Conservation (phyloP, 495 filamentous ascomycete genomes). For the Podospora anserina region DNA sequence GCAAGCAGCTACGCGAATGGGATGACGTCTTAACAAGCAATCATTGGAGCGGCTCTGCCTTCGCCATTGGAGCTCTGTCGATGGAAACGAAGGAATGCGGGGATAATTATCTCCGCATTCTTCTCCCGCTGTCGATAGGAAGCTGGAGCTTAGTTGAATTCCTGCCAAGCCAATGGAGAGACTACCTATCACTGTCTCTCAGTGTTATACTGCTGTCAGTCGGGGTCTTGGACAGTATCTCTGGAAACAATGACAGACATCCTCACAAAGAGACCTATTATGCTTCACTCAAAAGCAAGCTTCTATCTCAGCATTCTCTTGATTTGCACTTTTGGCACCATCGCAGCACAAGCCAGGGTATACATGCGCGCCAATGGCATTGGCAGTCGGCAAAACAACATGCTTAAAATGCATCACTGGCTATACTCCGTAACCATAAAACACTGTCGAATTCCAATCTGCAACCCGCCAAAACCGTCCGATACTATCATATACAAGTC, state of each 20-base stretch:
- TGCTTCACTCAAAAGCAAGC: too few species aligned
- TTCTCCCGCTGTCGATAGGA: not conserved
- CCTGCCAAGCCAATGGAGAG: not conserved
- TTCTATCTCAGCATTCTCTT: not conserved
- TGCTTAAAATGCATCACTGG: constrained; percentile 9
- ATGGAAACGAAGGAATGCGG: not conserved
- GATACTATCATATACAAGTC: constrained; percentile 24
- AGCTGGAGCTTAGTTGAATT: not conserved
- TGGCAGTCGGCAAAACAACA: constrained; percentile 17
- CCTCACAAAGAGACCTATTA: too few species aligned
- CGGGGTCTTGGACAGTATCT: too few species aligned
- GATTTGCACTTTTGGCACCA: not conserved
- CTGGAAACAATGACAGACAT: too few species aligned
- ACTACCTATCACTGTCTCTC: not conserved
- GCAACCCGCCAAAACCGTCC: constrained; percentile 17
- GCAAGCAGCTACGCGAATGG: not conserved
- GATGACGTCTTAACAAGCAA: constrained; percentile 3
- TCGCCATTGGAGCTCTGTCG: constrained; percentile 3
- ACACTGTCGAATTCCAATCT: constrained; percentile 29
- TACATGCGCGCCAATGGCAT: constrained; percentile 5
- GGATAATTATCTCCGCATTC: not conserved
- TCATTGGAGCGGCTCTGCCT: constrained; percentile 8
- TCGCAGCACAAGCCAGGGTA: not conserved
- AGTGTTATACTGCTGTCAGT: too few species aligned
- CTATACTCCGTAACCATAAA: constrained; percentile 7